Percentiles rank a stretch among this genome's conserved stretches.
These are phyloP conservation scores for Termitomyces sp. DNA, from an alignment of 768 basidiomycete species.

Conservation along the genomic window DNA sequence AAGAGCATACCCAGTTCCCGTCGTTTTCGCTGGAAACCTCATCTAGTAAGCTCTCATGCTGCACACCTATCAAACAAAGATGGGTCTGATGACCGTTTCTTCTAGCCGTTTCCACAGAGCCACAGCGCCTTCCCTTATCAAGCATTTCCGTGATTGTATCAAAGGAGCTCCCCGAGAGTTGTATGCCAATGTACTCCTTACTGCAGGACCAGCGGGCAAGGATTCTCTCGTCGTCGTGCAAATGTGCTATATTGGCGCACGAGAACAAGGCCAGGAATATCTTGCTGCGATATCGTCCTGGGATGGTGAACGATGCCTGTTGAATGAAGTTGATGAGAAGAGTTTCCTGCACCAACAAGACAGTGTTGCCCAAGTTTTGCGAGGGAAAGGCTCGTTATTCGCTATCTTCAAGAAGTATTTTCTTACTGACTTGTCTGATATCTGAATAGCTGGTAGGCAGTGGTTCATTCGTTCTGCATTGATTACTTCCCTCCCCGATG, in stretches of 20 bases:
- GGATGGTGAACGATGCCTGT: constrained; percentile 80
- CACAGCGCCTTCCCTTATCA: constrained; percentile 85
- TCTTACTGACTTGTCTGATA: neutral
- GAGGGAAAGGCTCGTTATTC: constrained; percentile 64
- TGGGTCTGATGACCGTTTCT: constrained; percentile 2
- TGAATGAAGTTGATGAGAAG: constrained; percentile 91
- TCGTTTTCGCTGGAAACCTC: constrained; percentile 89
- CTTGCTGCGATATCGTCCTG: constrained; percentile 80
- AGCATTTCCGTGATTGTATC: constrained; percentile 90
- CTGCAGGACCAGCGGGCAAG: constrained; percentile 80
- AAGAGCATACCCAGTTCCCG: constrained; percentile 82
- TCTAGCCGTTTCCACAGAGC: constrained; percentile 77
- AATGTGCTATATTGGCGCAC: constrained; percentile 82
- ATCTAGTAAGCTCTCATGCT: constrained; percentile 62
- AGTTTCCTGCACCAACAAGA: constrained; percentile 88
- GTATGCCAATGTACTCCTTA: constrained; percentile 87
- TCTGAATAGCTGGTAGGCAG: constrained; percentile 60
- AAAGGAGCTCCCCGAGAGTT: constrained; percentile 84
- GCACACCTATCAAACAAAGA: neutral
- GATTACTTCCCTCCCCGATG: constrained; percentile 80
- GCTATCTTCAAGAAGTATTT: neutral
- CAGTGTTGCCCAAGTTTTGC: constrained; percentile 84
- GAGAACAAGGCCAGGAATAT: constrained; percentile 71
- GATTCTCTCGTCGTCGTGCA: constrained; percentile 89
- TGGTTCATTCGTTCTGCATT: constrained; percentile 91